Evolutionary conservation across 2,329 filamentous ascomycete genomes (phyloP), one percentile per base, ranked within the genome.

Genomic region (Chaetomium globosum): DNA sequence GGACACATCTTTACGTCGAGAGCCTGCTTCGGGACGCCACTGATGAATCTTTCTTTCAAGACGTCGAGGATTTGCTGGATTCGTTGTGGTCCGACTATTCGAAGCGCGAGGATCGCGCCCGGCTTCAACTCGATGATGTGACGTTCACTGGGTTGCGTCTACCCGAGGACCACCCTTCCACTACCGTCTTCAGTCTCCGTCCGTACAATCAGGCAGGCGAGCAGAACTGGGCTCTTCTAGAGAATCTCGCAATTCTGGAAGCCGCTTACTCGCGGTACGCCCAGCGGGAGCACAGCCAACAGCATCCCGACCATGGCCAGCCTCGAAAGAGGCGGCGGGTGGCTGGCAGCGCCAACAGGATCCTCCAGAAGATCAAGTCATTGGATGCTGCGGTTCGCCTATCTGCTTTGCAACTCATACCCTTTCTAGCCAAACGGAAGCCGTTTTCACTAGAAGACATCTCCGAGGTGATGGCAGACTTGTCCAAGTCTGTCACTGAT

Each of bases 31-130:
- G 77, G 49, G 79, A 83, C 59, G 74, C 77, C 8, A 74, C 76
- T 2, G 77, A 78, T 69, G 75, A 72, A 64, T 74, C 71, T 62
- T 76, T 82, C 63, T 75, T 77, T 31, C 80, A 73, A 53, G 76
- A 83, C 69, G 62, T 96, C 6, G 85, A 89, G 68, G 84, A 85
- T n/a, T 76, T 97, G 1, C 74, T 88, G 39, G 88, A 93, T 53
- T 81, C 84, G 4, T 77, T 99, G n/a, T 89, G 89, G 80, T 79
- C 79, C 9, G 94, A 97, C 72, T 98, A 98, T 76, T 82, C 86
- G 4, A 88, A 82, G 68, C 85, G 92, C 66, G 82, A 87, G 43
- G 87, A 90, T 56, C 86, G 87, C 65, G 88, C 91, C 56, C 85
- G 89, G 46, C 81, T 98, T 12, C 89, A 92, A 68, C 78, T 96